These are phyloP conservation scores for Houttuynia cordata DNA, from an alignment of 164 flowering plant genomes.

Conservation along the genomic window DNA sequence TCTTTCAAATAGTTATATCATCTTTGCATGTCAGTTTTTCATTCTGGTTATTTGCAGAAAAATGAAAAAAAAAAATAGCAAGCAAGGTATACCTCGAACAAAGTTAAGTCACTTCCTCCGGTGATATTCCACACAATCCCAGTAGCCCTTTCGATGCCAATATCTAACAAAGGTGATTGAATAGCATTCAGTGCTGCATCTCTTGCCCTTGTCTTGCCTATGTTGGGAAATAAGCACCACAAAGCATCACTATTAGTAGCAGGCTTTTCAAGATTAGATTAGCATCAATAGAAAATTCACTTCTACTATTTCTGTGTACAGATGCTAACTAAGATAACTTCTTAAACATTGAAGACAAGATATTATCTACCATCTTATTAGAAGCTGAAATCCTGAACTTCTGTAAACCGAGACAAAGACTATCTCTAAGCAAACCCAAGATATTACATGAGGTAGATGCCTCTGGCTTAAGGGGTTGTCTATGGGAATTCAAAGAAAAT, in stretches of 20 bases:
- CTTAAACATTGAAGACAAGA: no score
- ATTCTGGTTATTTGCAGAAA: not conserved
- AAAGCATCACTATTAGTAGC: not conserved
- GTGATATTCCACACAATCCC: constrained; percentile 97
- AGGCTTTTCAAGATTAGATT: not conserved
- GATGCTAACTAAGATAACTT: no score
- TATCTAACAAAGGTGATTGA: constrained; percentile 82
- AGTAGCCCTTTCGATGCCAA: constrained; percentile 93
- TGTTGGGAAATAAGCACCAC: constrained; percentile 3
- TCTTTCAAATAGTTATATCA: no score
- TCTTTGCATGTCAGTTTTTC: not conserved
- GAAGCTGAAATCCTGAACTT: no score
- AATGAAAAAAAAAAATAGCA: not conserved
- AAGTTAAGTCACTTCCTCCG: constrained; percentile 48
- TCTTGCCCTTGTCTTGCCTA: constrained; percentile 91
- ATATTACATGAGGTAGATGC: no score
- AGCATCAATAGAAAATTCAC: not conserved
- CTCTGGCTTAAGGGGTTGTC: no score
- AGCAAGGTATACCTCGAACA: constrained; percentile 49
- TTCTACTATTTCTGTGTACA: not conserved
- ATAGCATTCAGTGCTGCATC: constrained; percentile 96
- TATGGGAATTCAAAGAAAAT: no score
- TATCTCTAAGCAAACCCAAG: no score
- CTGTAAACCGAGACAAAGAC: no score
- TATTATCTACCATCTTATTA: no score